Base-by-base conservation (phyloP, 257 asterid species). In the Avicennia marina region DNA sequence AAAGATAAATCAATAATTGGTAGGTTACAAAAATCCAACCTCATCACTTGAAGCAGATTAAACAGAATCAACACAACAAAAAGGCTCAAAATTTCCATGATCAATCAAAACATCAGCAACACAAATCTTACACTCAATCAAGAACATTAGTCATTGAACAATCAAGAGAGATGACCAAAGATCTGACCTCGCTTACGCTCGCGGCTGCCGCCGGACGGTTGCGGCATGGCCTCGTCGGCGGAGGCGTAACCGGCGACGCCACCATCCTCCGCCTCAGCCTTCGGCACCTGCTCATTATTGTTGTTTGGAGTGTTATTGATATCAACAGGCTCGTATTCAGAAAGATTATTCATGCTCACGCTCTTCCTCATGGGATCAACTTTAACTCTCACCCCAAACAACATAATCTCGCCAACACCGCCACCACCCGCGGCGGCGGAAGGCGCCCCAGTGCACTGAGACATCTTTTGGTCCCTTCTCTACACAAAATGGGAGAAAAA, bases 131-230 rank as follows among this genome's bases (percentile, higher is more conserved):
- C 6, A 36, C 12, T 36, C 41, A 36, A 0, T 9, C 6, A n/a
- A 32, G n/a, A 53, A 53, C 39, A 22, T 10, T 10, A 21, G 38
- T 13, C 15, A 47, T 5, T 24, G 0, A 41, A 46, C 26, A 27
- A 34, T 25, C 34, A 4, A 56, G n/a, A n/a, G 8, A 40, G 25
- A 55, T 34, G 69, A 72, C 33, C 49, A 12, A 56, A 73, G 81
- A 75, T 82, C 82, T 56, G 50, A 87, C 98, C 96, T 87, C 96
- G 82, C 72, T 90, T 90, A 45, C 96, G 95, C 72, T 80, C 96
- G 55, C 83, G 72, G 24, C 52, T 48, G 21, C 71, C 75, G 59
- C 64, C 66, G 15, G 83, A 27, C 17, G 71, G 80, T 26, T 34
- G 85, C 21, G 74, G 76, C 25, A 65, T 75, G 18, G 80, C 91